These are phyloP conservation scores for Echinosophora koreensis DNA, from an alignment of 306 rosid genomes.

Conservation along the genomic window DNA sequence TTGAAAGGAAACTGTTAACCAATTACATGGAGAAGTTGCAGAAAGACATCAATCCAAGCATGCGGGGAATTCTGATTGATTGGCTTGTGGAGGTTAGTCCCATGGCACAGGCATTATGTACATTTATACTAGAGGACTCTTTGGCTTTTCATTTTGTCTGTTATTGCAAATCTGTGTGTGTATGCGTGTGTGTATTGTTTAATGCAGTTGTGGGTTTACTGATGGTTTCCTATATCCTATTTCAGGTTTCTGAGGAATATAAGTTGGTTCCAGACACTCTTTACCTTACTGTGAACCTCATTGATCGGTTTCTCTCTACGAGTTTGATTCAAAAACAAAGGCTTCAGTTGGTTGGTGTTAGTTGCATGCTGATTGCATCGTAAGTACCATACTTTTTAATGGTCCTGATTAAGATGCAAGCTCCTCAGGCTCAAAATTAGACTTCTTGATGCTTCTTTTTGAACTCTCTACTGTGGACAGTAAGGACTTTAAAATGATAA, in stretches of 20 bases:
- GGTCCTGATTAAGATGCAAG: constrained; percentile 9
- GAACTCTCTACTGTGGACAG: constrained; percentile 15
- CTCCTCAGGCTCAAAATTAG: constrained; percentile 16
- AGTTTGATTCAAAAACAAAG: constrained; percentile 65
- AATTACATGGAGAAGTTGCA: constrained; percentile 80
- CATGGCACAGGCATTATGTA: neutral
- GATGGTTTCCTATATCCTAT: constrained; percentile 37
- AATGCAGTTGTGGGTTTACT: constrained; percentile 7
- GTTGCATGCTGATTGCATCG: constrained; percentile 95
- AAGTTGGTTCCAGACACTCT: constrained; percentile 89
- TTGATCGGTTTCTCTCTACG: constrained; percentile 85
- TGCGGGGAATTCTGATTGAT: constrained; percentile 85
- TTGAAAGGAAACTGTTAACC: constrained; percentile 66
- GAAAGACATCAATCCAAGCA: constrained; percentile 72
- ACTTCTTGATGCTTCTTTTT: constrained; percentile 17
- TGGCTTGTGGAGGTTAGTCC: constrained; percentile 94
- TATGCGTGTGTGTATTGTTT: neutral
- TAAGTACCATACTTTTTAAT: constrained; percentile 58
- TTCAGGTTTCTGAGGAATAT: constrained; percentile 95
- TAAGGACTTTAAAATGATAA: constrained; percentile 33
- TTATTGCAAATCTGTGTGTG: neutral
- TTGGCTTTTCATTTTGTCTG: neutral
- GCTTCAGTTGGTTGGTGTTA: constrained; percentile 88
- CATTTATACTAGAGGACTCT: constrained; percentile 21
- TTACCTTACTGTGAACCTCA: constrained; percentile 85